phyloP scores from a whole-genome alignment of 805 yeast genomes.

The Ogataea pini region DNA sequence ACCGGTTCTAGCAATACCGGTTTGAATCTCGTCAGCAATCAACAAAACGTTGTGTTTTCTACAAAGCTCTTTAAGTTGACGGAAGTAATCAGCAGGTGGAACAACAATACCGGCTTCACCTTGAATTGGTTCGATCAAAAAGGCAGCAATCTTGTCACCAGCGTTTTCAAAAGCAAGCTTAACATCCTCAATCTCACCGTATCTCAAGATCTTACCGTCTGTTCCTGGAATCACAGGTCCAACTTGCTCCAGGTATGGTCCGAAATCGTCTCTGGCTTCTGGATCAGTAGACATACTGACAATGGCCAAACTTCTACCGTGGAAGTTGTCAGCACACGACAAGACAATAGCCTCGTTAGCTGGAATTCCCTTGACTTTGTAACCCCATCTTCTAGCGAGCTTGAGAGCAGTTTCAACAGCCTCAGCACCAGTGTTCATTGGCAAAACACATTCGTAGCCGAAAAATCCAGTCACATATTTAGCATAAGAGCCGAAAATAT shows the following conservation, averaged over 20 bases:
- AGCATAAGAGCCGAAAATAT: conserved; percentile 83
- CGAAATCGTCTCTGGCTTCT: conserved; percentile 84
- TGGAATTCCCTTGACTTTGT: conserved; percentile 80
- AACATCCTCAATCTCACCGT: conserved; percentile 84
- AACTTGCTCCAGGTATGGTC: conserved; percentile 83
- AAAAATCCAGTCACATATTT: conserved; percentile 86
- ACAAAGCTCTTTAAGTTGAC: conserved; percentile 72
- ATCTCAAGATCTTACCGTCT: conserved; percentile 60
- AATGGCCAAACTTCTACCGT: conserved; percentile 93
- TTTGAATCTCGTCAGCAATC: conserved; percentile 96
- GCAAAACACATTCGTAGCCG: conserved; percentile 88
- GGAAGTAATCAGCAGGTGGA: conserved; percentile 80
- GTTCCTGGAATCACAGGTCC: conserved; percentile 86
- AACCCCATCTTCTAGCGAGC: conserved; percentile 97
- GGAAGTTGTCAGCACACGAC: conserved; percentile 89
- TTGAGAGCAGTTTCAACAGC: conserved; percentile 96
- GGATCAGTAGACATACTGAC: conserved; percentile 96
- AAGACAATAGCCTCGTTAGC: conserved; percentile 82
- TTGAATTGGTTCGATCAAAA: conserved; percentile 92
- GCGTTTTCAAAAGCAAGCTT: conserved; percentile 77
- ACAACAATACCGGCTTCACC: conserved; percentile 99
- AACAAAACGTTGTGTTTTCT: conserved; percentile 80
- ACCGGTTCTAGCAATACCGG: conserved; percentile 97
- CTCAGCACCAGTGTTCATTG: conserved; percentile 99
- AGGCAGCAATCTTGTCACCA: conserved; percentile 89